phyloP scores from a whole-genome alignment of 768 basidiomycete species.

The Tulasnella sp. region DNA sequence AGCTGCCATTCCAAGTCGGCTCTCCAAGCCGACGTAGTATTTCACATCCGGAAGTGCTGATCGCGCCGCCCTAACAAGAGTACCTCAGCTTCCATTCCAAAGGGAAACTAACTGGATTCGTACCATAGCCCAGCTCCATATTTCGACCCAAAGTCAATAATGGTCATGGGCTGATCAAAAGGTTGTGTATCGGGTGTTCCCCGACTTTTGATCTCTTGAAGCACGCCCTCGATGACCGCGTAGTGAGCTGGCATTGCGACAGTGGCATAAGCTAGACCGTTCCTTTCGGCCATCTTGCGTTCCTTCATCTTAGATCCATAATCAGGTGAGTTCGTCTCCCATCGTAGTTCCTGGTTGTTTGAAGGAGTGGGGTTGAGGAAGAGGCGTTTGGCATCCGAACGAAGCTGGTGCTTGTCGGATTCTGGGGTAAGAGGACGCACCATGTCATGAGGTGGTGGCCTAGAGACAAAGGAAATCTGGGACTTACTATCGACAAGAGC shows the following conservation, averaged over 20 bases:
- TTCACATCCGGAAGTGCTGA: conserved; percentile 28
- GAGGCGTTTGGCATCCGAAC: conserved; percentile 67
- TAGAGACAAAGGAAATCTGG: neutral
- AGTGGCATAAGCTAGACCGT: conserved; percentile 80
- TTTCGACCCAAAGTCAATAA: conserved; percentile 83
- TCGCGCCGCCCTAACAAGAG: conserved; percentile 29
- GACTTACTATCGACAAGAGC: conserved; percentile 51
- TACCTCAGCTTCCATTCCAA: neutral
- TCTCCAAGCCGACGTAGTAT: conserved; percentile 73
- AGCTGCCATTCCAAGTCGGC: conserved; percentile 61
- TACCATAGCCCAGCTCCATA: conserved; percentile 84
- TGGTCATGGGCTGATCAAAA: conserved; percentile 39
- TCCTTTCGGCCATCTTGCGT: conserved; percentile 42
- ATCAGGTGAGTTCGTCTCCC: conserved; percentile 24
- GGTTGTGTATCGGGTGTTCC: conserved; percentile 60
- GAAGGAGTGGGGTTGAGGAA: conserved; percentile 47
- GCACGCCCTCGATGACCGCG: conserved; percentile 70
- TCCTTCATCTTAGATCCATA: conserved; percentile 25
- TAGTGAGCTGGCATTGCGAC: conserved; percentile 85
- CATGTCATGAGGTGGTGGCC: neutral
- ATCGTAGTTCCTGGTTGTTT: conserved; percentile 33
- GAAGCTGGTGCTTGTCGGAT: conserved; percentile 60
- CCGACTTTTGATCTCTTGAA: conserved; percentile 62
- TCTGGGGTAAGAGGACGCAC: conserved; percentile 42
- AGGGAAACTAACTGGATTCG: conserved; percentile 31